Percentiles rank a stretch among this genome's conserved stretches.
Evolutionary conservation across 2,329 filamentous ascomycete species (phyloP).

Genomic region (Hypoxylon sp.): DNA sequence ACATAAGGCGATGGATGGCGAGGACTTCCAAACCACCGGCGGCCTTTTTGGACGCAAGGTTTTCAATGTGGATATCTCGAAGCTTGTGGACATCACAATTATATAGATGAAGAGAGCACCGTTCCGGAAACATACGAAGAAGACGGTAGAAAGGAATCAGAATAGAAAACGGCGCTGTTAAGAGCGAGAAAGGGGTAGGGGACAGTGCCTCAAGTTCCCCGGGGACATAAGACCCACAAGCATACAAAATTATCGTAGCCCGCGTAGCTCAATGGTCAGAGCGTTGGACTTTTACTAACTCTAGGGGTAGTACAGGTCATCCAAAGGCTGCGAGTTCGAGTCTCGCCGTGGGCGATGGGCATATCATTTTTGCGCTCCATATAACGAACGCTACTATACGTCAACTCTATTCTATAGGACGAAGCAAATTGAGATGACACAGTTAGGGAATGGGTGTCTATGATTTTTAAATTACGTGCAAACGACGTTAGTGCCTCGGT

Average conservation of each 20-base stretch:
- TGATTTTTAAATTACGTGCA: neutral
- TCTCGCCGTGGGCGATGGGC: constrained; percentile 26
- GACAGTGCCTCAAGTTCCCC: neutral
- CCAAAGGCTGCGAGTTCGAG: constrained; percentile 39
- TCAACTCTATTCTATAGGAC: neutral
- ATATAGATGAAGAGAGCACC: constrained; percentile 7
- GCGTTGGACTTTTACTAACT: constrained; percentile 22
- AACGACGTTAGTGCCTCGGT: neutral
- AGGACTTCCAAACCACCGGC: constrained; percentile 38
- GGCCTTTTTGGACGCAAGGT: neutral
- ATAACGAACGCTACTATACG: too few relatives aligned
- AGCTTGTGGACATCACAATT: constrained; percentile 38
- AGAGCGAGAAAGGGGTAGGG: neutral
- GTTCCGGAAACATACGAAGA: neutral
- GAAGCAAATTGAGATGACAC: too few relatives aligned
- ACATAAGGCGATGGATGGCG: constrained; percentile 47
- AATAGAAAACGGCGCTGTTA: neutral
- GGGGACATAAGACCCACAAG: neutral
- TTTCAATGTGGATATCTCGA: constrained; percentile 29
- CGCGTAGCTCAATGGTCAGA: constrained; percentile 38
- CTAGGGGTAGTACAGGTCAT: neutral
- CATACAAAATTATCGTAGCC: neutral
- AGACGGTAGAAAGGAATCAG: neutral
- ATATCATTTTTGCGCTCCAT: constrained; percentile 9
- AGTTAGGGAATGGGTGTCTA: too few relatives aligned